Conservation (phyloP, 495 filamentous ascomycete species). For the Chlorociboria aeruginascens region DNA sequence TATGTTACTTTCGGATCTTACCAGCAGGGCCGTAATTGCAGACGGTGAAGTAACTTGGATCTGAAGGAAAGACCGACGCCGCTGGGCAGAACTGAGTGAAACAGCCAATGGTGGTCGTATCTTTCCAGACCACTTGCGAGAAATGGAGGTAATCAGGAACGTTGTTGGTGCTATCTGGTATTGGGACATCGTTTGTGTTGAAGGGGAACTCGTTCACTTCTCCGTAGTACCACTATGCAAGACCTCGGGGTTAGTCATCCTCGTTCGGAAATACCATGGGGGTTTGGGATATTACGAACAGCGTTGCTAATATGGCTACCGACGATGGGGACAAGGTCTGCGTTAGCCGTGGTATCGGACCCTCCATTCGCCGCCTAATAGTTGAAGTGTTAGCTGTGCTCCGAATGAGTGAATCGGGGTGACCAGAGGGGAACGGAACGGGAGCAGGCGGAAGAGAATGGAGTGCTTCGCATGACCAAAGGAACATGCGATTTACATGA, state of each 20-base stretch:
- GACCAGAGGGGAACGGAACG: no score
- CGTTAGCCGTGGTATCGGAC: slow-evolving; percentile 11
- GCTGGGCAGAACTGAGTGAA: slow-evolving; percentile 38
- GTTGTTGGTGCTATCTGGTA: slow-evolving; percentile 36
- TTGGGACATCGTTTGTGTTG: slow-evolving; percentile 23
- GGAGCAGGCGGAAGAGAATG: no score
- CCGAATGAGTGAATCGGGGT: no score
- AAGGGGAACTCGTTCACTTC: slow-evolving; percentile 41
- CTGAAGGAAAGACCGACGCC: slow-evolving; percentile 35
- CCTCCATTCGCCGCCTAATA: slow-evolving; percentile 22
- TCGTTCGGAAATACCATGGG: no score
- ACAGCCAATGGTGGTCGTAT: slow-evolving; percentile 62
- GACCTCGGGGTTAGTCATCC: no score
- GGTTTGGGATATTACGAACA: no score
- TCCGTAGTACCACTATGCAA: slow-evolving; percentile 62
- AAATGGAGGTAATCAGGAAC: slow-evolving; percentile 78
- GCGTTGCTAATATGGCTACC: slow-evolving; percentile 52
- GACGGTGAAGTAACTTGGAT: slow-evolving; percentile 43
- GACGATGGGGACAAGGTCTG: slow-evolving; percentile 31
- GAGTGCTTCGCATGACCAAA: no score
- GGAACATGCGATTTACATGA: no score
- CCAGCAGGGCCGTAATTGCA: slow-evolving; percentile 73
- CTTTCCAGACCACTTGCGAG: slow-evolving; percentile 83
- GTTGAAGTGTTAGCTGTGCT: no score
- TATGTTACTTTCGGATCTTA: slow-evolving; percentile 28